phyloP scores from a whole-genome alignment of 352 stramenopile species.

The Globisporangium middletonii region DNA sequence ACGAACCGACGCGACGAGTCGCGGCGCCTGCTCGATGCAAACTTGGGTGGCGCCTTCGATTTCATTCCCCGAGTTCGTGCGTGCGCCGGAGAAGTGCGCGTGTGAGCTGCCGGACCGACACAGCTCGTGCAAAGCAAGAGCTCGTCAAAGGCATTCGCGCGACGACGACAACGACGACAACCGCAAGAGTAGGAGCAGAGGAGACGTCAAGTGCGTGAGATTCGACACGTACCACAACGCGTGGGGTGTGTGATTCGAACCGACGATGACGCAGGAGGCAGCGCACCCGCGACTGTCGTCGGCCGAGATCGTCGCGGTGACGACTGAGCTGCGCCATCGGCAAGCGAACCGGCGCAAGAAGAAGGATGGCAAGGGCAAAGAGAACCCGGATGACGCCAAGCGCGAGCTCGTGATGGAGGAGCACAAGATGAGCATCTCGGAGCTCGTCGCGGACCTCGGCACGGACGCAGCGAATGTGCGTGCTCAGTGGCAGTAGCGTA shows the following conservation, averaged over 20 bases:
- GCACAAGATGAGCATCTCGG: slow-evolving; percentile 64
- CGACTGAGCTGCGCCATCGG: slow-evolving; percentile 72
- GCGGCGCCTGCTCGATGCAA: too few species aligned
- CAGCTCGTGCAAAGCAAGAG: too few species aligned
- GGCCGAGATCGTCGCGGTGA: slow-evolving; percentile 79
- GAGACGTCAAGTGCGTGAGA: background rate
- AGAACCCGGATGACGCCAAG: slow-evolving; percentile 61
- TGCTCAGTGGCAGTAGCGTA: background rate
- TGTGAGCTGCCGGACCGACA: too few species aligned
- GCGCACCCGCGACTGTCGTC: slow-evolving; percentile 55
- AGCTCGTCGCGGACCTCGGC: slow-evolving; percentile 58
- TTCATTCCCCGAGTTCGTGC: too few species aligned
- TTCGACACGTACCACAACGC: background rate
- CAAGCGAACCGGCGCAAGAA: slow-evolving; percentile 50
- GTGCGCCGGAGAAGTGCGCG: too few species aligned
- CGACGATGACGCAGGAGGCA: slow-evolving; percentile 16
- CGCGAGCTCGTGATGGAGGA: slow-evolving; percentile 79
- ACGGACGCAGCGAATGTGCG: slow-evolving; percentile 47
- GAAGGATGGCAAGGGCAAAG: slow-evolving; percentile 46
- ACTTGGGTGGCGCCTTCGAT: too few species aligned
- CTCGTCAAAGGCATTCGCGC: too few species aligned
- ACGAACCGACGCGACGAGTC: too few species aligned
- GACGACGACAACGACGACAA: background rate
- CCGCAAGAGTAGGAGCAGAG: background rate
- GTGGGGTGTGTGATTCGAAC: too few species aligned